A percentile compares a stretch with the other conserved stretches of the same genome.
These are phyloP conservation scores for Arthrobotrys sinensis DNA, from an alignment of 2,329 filamentous ascomycete genomes.

Conservation along the genomic window DNA sequence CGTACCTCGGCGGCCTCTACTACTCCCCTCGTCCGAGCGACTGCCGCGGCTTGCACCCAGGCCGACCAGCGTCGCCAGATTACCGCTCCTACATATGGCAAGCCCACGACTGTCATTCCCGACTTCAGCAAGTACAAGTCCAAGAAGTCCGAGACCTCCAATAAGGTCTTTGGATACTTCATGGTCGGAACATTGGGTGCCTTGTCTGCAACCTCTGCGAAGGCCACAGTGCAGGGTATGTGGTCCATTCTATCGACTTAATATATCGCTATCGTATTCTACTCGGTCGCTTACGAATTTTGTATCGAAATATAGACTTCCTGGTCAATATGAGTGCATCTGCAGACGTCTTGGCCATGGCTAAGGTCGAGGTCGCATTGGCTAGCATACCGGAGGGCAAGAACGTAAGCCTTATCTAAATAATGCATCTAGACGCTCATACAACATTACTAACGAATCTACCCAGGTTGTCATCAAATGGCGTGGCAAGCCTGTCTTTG, in stretches of 20 bases:
- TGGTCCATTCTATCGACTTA: constrained; percentile 51
- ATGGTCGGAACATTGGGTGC: constrained; percentile 97
- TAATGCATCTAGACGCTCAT: neutral
- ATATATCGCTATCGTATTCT: constrained; percentile 29
- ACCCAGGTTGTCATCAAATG: constrained; percentile 98
- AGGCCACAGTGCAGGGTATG: constrained; percentile 98
- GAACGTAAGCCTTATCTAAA: constrained; percentile 79
- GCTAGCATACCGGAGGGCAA: constrained; percentile 96
- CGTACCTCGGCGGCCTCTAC: constrained; percentile 49
- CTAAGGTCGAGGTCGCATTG: constrained; percentile 98
- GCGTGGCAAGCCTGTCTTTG: constrained; percentile 99
- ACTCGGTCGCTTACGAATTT: constrained; percentile 54
- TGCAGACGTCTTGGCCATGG: constrained; percentile 97
- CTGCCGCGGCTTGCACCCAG: constrained; percentile 44
- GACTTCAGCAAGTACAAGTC: constrained; percentile 90
- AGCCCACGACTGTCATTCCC: constrained; percentile 80
- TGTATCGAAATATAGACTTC: constrained; percentile 79
- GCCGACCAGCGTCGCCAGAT: constrained; percentile 58
- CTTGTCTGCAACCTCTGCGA: constrained; percentile 91
- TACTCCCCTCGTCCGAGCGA: constrained; percentile 45
- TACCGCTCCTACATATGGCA: constrained; percentile 68
- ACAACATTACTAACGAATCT: neutral
- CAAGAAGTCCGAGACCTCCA: constrained; percentile 77
- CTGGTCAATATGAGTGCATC: constrained; percentile 99
- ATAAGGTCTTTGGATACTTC: constrained; percentile 96